A percentile compares a stretch with the other conserved stretches of the same genome.
Conservation (phyloP, 2,329 filamentous ascomycete species). For the Cladophialophora immunda region DNA sequence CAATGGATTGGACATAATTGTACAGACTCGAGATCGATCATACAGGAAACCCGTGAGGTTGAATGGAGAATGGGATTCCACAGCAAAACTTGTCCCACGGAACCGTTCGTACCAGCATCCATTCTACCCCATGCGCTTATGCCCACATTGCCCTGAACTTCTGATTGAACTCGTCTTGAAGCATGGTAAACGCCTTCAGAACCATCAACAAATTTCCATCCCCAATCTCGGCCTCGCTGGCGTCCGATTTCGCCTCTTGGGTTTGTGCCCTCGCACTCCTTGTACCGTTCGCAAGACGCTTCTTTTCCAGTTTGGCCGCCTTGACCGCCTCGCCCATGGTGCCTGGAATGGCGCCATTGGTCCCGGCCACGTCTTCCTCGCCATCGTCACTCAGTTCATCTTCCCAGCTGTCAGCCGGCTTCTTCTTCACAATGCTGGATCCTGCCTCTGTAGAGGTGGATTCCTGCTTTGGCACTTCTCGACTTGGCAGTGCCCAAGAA, state of each 20-base stretch:
- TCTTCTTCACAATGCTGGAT: not conserved
- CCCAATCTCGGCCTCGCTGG: not conserved
- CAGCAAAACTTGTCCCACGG: not conserved
- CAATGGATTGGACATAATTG: not conserved
- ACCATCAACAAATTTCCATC: not conserved
- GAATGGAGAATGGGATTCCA: too few species aligned
- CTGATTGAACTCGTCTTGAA: not conserved
- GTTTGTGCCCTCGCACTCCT: not conserved
- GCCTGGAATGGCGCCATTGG: not conserved
- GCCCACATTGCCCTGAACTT: constrained; percentile 5
- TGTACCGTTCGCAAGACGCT: not conserved
- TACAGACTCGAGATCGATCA: not conserved
- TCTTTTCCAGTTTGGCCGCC: not conserved
- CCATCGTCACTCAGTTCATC: not conserved
- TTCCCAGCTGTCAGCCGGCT: not conserved
- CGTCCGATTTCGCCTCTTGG: not conserved
- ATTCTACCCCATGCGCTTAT: not conserved
- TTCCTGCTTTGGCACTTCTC: not conserved
- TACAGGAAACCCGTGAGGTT: not conserved
- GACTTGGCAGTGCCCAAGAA: not conserved
- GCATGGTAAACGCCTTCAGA: not conserved
- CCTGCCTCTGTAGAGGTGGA: not conserved
- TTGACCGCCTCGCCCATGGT: not conserved
- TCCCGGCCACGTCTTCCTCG: not conserved
- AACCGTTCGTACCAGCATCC: not conserved